Base-by-base conservation (phyloP, 75 land plant species). In the Sequoiadendron giganteum region DNA sequence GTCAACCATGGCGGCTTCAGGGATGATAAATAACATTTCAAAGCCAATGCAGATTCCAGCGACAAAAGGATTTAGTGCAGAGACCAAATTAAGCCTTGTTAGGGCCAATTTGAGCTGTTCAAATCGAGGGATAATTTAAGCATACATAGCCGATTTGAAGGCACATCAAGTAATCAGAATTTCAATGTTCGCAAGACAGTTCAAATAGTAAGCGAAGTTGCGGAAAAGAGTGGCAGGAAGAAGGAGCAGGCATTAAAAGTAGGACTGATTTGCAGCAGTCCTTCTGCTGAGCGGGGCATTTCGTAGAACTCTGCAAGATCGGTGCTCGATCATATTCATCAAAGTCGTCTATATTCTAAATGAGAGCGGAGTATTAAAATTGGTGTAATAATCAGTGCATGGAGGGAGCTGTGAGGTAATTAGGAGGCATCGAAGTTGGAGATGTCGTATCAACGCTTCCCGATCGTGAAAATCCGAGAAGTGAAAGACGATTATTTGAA, bases 231-330 rank as follows among this genome's bases (percentile, higher is more conserved):
- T 89, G 36, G 90, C 92, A 56, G 89, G 86, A 78, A 91, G 89
- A 73, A 65, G 56, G 77, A 81, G 16, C 68, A 92, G 86, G 70
- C 88, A 18, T 85, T 96, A 49, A 92, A 89, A 89, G 95, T 96
- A 36, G 97, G 94, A 10, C 38, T 96, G 8, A 87, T 96, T 1
- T 96, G 98, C 81, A 97, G 98, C 36, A 97, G 98, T 32, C 98
- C 98, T 72, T 96, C 98, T 6, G 93, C 90, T 6, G 98, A 96
- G 93, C 94, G 98, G 48, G 98, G 97, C 58, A 95, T 96, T 40
- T 96, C 98, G 13, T 88, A 95, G 49, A 96, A 95, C 73, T 96
- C 98, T 19, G 98, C 98, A 61, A 81, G 98, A 89, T 96, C 97
- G 28, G 98, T 96, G 65, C 92, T 96, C 61, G 98, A 95, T 90